Evolutionary conservation across 2,329 filamentous ascomycete genomes (phyloP).

Genomic region (Colletotrichum eleusines): DNA sequence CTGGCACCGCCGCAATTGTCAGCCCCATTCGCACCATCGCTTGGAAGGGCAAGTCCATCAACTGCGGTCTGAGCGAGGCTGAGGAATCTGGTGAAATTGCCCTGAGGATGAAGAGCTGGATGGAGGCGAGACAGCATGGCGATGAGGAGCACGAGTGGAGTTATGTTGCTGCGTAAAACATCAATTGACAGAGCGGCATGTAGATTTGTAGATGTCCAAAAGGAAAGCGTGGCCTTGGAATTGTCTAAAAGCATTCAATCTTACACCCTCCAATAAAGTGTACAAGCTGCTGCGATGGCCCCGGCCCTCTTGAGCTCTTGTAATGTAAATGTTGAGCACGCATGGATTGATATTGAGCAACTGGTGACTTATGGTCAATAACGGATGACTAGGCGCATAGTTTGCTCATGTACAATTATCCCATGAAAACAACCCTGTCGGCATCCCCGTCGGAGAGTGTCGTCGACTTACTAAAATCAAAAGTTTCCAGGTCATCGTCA

Average conservation of each 20-base stretch:
- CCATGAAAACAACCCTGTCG: neutral
- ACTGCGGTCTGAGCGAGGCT: slow-evolving; percentile 83
- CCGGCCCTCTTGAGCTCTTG: neutral
- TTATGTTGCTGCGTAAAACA: slow-evolving; percentile 59
- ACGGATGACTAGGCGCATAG: neutral
- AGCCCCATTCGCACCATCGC: slow-evolving; percentile 89
- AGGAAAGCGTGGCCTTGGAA: slow-evolving; percentile 35
- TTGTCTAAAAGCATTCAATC: slow-evolving; percentile 20
- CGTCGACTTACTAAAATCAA: neutral
- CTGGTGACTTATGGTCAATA: neutral
- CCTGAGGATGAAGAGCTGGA: slow-evolving; percentile 93
- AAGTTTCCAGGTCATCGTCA: neutral
- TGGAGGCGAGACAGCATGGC: slow-evolving; percentile 94
- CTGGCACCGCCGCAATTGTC: slow-evolving; percentile 94
- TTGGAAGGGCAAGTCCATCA: slow-evolving; percentile 85
- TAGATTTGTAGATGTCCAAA: slow-evolving; percentile 35
- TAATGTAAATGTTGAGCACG: neutral
- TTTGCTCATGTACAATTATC: neutral
- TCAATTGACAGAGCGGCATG: slow-evolving; percentile 31
- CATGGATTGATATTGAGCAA: neutral
- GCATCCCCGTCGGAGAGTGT: neutral
- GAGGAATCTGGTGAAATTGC: slow-evolving; percentile 92
- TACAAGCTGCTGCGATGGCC: neutral
- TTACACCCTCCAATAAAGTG: neutral
- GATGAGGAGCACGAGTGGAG: slow-evolving; percentile 95